These are phyloP conservation scores for Melastoma malabathricum DNA, from an alignment of 345 rosid species.

Conservation along the genomic window DNA sequence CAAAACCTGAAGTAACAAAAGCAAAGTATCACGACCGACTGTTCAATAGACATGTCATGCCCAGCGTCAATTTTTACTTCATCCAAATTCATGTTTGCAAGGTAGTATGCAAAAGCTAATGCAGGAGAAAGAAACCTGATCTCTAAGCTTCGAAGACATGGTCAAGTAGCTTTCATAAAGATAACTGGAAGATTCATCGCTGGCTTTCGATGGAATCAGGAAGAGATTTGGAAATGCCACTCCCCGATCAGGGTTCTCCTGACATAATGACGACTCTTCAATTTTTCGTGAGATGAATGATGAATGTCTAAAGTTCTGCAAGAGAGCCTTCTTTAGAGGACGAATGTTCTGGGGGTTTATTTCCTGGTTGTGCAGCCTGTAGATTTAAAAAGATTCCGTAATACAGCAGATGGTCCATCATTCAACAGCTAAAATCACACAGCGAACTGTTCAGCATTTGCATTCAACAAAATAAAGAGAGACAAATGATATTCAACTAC, in stretches of 20 bases:
- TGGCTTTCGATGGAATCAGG: constrained; percentile 37
- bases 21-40: neutral
- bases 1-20: constrained; percentile 31
- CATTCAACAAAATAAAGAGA: too few relatives aligned
- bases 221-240: constrained; percentile 20
- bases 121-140: constrained; percentile 31
- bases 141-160: constrained; percentile 39
- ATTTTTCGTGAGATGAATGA: constrained; percentile 37
- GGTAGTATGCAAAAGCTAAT: neutral
- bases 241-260: constrained; percentile 12
- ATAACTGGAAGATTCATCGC: constrained; percentile 30
- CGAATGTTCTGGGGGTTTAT: constrained; percentile 18
- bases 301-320: constrained; percentile 29
- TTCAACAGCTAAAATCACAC: neutral
- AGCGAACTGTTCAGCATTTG: neutral
- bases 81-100: too few relatives aligned
- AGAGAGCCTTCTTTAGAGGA: constrained; percentile 33
- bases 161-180: constrained; percentile 37
- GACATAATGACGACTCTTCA: constrained; percentile 1
- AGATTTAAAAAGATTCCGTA: constrained; percentile 1
- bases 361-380: constrained; percentile 53
- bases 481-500: too few relatives aligned
- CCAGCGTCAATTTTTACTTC: too few relatives aligned
- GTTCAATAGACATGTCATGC: neutral
- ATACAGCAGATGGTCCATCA: neutral